These are phyloP conservation scores for Selenicereus undatus DNA, from an alignment of 148 eudicot genomes.

Conservation along the genomic window DNA sequence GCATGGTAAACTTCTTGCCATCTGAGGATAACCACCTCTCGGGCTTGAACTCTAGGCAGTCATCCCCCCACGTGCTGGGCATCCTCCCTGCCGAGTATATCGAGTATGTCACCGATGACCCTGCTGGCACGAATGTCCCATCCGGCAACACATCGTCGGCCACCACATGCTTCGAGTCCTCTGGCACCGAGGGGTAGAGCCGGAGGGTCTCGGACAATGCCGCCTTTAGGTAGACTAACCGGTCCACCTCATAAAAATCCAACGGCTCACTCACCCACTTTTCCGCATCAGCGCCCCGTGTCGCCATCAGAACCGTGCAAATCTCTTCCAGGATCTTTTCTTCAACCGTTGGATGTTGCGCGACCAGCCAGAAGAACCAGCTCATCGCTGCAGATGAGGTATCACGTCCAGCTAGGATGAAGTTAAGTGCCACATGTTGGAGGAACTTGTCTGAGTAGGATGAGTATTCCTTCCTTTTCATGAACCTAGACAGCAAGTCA, in stretches of 20 bases:
- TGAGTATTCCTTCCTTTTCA: slow-evolving; percentile 72
- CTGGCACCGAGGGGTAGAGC: slow-evolving; percentile 88
- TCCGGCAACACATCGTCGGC: slow-evolving; percentile 78
- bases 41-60: slow-evolving; percentile 66
- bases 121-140: slow-evolving; percentile 86
- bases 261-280: slow-evolving; percentile 64
- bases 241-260: slow-evolving; percentile 74
- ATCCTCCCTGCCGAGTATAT: slow-evolving; percentile 86
- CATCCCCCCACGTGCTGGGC: slow-evolving; percentile 86
- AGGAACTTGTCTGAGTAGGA: slow-evolving; percentile 73
- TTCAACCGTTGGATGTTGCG: slow-evolving; percentile 56
- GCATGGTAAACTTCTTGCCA: slow-evolving; percentile 42
- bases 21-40: slow-evolving; percentile 71
- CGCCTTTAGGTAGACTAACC: slow-evolving; percentile 67
- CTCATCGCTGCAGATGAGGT: slow-evolving; percentile 87
- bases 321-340: slow-evolving; percentile 57
- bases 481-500: slow-evolving; percentile 82
- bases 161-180: slow-evolving; percentile 87
- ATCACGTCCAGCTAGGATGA: slow-evolving; percentile 97
- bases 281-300: slow-evolving; percentile 62
- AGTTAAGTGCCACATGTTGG: slow-evolving; percentile 84
- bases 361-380: slow-evolving; percentile 91
- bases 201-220: slow-evolving; percentile 83
- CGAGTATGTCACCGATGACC: slow-evolving; percentile 79
- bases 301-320: slow-evolving; percentile 52